Base-by-base conservation (phyloP, 495 filamentous ascomycete species). In the Bryoglossum gracile region DNA sequence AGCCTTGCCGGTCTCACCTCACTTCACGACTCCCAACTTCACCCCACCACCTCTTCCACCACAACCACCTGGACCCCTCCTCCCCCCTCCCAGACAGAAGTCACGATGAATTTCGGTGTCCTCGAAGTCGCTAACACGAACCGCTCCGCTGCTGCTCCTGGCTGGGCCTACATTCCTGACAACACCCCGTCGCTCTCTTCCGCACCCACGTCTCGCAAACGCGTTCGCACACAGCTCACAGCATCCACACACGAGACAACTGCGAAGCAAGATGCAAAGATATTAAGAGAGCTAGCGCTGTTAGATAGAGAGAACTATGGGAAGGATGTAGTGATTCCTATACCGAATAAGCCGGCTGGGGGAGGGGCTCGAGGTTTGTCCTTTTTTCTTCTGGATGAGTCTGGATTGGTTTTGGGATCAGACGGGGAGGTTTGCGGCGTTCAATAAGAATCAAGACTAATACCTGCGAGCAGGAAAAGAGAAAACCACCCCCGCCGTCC, bases 131-230 rank as follows among this genome's bases (percentile, higher is more conserved):
- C 86, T 13, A 82, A 71, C 61, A 74, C 82, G 3, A 77, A 77
- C 34, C 78, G 78, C 16, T 74, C 75, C 47, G 68, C 71, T 41
- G 68, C 71, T 41, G 84, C 84, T 1, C 89, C 89, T 0, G 89
- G 89, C 51, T 96, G 85, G 81, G 84, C 86, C 33, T 92, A 92
- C 63, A 88, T 95, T 16, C 78, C 87, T 25, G 85, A 94, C 56
- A 78, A 76, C n/a, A 75, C 74, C 50, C 70, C 74, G 51, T 75
- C 80, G 46, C 74, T 80, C 11, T 69, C 53, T 78, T 68, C 71
- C 53, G 65, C 75, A 54, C 80, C 38, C 63, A 69, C 37, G 59
- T 74, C 41, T 69, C 76, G 69, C 65, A 87, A 72, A 80, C 86
- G 74, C 69, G 86, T 69, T 61, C 82, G 67, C 64, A 79, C 70